Base-by-base conservation (phyloP, 768 basidiomycete species). In the Mycena galericulata region DNA sequence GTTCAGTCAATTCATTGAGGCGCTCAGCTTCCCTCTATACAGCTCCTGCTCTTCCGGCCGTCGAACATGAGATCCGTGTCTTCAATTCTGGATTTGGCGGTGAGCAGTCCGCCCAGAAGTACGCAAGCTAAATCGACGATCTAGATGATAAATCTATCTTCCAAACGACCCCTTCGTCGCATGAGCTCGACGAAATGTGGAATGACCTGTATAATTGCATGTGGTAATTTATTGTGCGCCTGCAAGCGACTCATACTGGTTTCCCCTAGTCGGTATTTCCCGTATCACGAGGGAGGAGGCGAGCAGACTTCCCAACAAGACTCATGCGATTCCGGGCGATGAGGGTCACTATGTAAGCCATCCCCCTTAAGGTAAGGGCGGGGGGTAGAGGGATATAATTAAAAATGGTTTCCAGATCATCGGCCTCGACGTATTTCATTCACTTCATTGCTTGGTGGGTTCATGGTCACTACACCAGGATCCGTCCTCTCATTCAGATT, bases 81-180 rank as follows among this genome's bases (percentile, higher is more conserved):
- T 54, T 11, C 24, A n/a, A 50, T 50, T 10, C 14, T 10, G 49
- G 49, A 29, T 50, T n/a, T n/a, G 12, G 15, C 14, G 27, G 41
- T 43, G 12, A 50, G 49, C 12, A 50, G 24, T 50, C 10, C 15
- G 11, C 27, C n/a, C 1, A 30, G 17, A 4, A 27, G 41, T 12
- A 3, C 51, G n/a, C 45, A 24, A 36, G 7, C 27, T 61, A 11
- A 45, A 10, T 56, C 15, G 9, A 50, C 26, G 5, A n/a, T n/a
- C 2, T 24, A 68, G 68, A 62, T 55, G 68, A 69, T 36, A 18
- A 64, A 17, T 69, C 68, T 58, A 56, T 57, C 5, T 64, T 69
- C 57, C 68, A 69, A 59, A n/a, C n/a, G n/a, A 46, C 59, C 24
- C 49, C 68, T 4, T 45, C 69, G 6, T 66, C 64, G 43, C 53